Base-by-base conservation (phyloP, 805 yeast species). In the Metschnikowia sp. region DNA sequence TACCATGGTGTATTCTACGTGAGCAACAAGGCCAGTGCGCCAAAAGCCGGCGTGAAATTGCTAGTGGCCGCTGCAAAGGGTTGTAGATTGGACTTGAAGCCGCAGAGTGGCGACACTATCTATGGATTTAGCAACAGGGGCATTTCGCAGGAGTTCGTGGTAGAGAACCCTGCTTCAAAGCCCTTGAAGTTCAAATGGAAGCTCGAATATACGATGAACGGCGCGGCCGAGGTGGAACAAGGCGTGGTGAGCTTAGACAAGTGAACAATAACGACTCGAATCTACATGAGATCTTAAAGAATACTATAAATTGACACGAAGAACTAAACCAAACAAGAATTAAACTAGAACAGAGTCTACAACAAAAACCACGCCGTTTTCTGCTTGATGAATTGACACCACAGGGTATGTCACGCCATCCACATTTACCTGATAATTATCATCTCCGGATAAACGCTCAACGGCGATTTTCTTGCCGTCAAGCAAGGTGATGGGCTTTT, bases 171-270 rank as follows among this genome's bases (percentile, higher is more conserved):
- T 8, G 44, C 49, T 26, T 54, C 59, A 34, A 74, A 69, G 56
- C 63, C 61, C 26, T 68, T 85, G 55, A 87, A 86, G 64, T 73
- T 88, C 49, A 85, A 88, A 64, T 88, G 91, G 92, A 86, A 84
- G 63, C 75, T 78, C 22, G 78, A 78, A 47, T 88, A 79, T 61
- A 56, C 59, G 10, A 61, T 75, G 9, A 40, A 40, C 8, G 51
- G 56, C 32, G 45, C 36, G 19, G 28, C 31, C 35, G 40, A 32
- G 30, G 54, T 48, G 31, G 53, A 50, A 35, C 51, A 44, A 12
- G 54, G 56, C 10, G 46, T 50, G 34, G 46, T 51, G 19, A 47
- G 32, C 15, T 50, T 50, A 41, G 44, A 41, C 36, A 39, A 42
- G 30, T 48, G 41, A 39, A 32, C n/a, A 31, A 32, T 18, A 3